These are phyloP conservation scores for Penicillium longicatenatum DNA, from an alignment of 495 filamentous ascomycete species.

Conservation along the genomic window DNA sequence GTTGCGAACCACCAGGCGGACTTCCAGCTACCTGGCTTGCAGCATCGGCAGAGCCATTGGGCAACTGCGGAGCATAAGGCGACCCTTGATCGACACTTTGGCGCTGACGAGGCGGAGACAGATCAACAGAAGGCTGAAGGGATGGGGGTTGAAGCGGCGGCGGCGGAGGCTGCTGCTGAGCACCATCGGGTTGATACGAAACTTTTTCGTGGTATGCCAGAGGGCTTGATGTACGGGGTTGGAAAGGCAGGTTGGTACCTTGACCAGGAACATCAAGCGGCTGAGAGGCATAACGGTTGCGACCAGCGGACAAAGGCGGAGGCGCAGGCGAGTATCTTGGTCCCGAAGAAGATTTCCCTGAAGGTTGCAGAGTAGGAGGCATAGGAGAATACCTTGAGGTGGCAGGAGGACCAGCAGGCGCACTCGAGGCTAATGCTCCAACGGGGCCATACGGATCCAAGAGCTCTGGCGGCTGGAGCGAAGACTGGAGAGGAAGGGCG, in stretches of 20 bases:
- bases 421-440: constrained; percentile 32
- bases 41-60: constrained; percentile 9
- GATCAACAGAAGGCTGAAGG: constrained; percentile 28
- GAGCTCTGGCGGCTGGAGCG: constrained; percentile 57
- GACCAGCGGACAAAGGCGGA: constrained; percentile 47
- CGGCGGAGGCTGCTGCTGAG: constrained; percentile 21
- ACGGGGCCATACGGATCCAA: constrained; percentile 62
- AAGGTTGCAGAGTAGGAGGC: constrained; percentile 34
- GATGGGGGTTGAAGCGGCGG: constrained; percentile 20
- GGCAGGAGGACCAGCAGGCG: constrained; percentile 40
- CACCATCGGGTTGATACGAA: constrained; percentile 37
- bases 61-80: constrained; percentile 14
- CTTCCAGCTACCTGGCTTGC: constrained; percentile 7
- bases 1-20: constrained; percentile 20
- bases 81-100: constrained; percentile 24
- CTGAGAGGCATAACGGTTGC: constrained; percentile 54
- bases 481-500: constrained; percentile 21
- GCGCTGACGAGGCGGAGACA: constrained; percentile 27
- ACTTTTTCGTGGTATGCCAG: constrained; percentile 64
- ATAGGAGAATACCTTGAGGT: constrained; percentile 44
- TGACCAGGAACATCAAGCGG: constrained; percentile 46
- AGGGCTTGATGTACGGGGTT: constrained; percentile 83
- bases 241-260: constrained; percentile 61
- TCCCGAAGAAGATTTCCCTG: constrained; percentile 35
- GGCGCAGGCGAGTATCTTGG: constrained; percentile 44